Percentiles rank a stretch among this genome's conserved stretches.
These are phyloP conservation scores for Claviceps citrina DNA, from an alignment of 2,329 filamentous ascomycete genomes.

Conservation along the genomic window DNA sequence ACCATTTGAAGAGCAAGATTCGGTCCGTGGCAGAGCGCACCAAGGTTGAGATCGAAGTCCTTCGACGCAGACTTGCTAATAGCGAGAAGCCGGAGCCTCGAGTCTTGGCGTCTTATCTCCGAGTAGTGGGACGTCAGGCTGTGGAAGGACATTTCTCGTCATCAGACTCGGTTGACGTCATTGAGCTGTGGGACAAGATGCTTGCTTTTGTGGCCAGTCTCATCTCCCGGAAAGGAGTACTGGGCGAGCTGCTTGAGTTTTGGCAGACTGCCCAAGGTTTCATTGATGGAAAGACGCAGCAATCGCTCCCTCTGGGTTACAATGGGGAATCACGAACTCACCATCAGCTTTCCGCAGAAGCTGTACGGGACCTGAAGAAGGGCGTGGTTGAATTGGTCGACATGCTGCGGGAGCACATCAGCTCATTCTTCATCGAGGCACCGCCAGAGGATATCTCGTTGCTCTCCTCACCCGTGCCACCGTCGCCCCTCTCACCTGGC, in stretches of 20 bases:
- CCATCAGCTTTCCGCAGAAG: conserved; percentile 60
- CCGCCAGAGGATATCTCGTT: conserved; percentile 84
- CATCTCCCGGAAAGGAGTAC: conserved; percentile 61
- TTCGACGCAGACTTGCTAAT: conserved; percentile 65
- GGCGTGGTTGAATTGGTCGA: conserved; percentile 71
- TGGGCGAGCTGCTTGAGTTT: conserved; percentile 84
- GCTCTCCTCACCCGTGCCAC: conserved; percentile 66
- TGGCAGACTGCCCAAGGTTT: conserved; percentile 89
- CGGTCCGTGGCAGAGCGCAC: conserved; percentile 66
- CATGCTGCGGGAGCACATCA: conserved; percentile 64
- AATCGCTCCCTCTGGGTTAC: conserved; percentile 61
- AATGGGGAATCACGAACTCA: conserved; percentile 69
- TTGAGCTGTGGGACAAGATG: conserved; percentile 89
- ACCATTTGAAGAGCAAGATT: conserved; percentile 78
- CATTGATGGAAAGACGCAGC: conserved; percentile 71
- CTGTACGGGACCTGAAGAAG: conserved; percentile 56
- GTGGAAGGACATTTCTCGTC: conserved; percentile 44
- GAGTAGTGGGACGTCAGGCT: conserved; percentile 53
- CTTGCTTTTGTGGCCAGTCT: conserved; percentile 57
- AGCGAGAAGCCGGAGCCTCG: conserved; percentile 55
- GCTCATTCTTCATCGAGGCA: conserved; percentile 70
- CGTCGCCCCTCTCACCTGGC: conserved; percentile 44
- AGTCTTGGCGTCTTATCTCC: conserved; percentile 58
- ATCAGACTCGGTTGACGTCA: conserved; percentile 64
- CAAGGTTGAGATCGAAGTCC: conserved; percentile 80